Evolutionary conservation across 2,329 filamentous ascomycete genomes (phyloP), one percentile per base, ranked within the genome.

Genomic region (Falciphora oryzae): DNA sequence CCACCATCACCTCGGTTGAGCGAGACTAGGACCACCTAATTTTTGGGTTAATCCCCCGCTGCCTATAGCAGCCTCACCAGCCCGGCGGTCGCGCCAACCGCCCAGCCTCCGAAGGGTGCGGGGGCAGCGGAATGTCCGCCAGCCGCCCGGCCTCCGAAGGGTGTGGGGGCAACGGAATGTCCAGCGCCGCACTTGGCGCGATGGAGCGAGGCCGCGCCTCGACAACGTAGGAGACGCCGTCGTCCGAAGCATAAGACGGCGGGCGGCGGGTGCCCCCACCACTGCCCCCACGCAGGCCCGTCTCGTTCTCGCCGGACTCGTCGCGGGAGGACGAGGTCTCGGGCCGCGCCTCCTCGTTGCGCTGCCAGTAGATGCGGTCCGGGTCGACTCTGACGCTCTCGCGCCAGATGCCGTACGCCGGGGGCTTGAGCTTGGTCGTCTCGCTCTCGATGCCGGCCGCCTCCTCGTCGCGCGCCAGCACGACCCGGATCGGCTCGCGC

Each of bases 351-450:
- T 74, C 72, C 27, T 82, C 79, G 68, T 87, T 89, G 53, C 89
- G 85, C 74, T 90, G 87, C 92, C 92, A 96, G 73, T 90, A 92
- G 31, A 96, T 81, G 18, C 92, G 81, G 71, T 94, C 86, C 1
- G 92, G 92, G 71, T 96, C 90, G 38, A 93, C 89, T 61, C 91
- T 83, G 76, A 95, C 91, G 71, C 89, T 94, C 74, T 89, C 88
- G 63, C 92, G 83, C 91, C 92, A 96, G 1, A 92, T 78, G 0
- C 93, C 93, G 73, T 97, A 97, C 2, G 92, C 92, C 0, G 93
- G 93, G 4, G 93, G 93, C 11, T 87, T 85, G 27, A 82, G 68
- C 70, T 87, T 87, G 57, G 78, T 77, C 0, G 83, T 77, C 65
- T 86, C 83, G 62, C 80, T 83, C 65, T 85, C 81, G 63, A 81